Conservation (phyloP, 225 moss, liverwort and hornwort species). For the Pseudisothecium myosuroides region DNA sequence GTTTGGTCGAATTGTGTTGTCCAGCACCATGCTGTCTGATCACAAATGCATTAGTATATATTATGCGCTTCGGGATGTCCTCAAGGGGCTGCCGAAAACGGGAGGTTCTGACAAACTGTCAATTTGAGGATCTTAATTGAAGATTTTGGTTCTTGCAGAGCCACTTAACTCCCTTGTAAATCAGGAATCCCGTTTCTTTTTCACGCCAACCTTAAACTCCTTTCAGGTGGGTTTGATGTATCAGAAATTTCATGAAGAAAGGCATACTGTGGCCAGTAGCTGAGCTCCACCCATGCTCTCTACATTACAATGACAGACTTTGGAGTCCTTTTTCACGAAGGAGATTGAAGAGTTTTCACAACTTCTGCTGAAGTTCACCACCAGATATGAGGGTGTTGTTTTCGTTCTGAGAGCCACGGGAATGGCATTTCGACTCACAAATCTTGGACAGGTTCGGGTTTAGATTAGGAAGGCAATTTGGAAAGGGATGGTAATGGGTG, state of each 20-base stretch:
- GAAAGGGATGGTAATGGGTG: neutral
- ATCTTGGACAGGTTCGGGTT: neutral
- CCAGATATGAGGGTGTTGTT: neutral
- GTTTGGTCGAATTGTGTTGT: slow-evolving; percentile 63
- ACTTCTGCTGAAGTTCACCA: neutral
- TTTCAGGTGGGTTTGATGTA: neutral
- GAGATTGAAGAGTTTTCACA: neutral
- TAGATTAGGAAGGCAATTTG: neutral
- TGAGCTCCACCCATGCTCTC: neutral
- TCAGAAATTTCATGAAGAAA: neutral
- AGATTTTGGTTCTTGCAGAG: neutral
- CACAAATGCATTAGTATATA: slow-evolving; percentile 83
- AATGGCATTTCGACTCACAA: neutral
- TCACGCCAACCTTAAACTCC: neutral
- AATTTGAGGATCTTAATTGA: neutral
- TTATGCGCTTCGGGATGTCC: slow-evolving; percentile 71
- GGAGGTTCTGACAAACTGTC: slow-evolving; percentile 17
- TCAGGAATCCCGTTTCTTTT: neutral
- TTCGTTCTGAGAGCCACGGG: neutral
- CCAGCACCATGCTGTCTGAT: slow-evolving; percentile 72
- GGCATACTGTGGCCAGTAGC: neutral
- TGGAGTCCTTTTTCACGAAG: neutral
- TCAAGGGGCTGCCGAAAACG: slow-evolving; percentile 57
- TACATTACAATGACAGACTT: neutral
- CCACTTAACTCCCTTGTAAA: neutral